Evolutionary conservation across 2,329 filamentous ascomycete species (phyloP), one percentile per base, ranked within the genome.

Genomic region (Fusarium sororula): DNA sequence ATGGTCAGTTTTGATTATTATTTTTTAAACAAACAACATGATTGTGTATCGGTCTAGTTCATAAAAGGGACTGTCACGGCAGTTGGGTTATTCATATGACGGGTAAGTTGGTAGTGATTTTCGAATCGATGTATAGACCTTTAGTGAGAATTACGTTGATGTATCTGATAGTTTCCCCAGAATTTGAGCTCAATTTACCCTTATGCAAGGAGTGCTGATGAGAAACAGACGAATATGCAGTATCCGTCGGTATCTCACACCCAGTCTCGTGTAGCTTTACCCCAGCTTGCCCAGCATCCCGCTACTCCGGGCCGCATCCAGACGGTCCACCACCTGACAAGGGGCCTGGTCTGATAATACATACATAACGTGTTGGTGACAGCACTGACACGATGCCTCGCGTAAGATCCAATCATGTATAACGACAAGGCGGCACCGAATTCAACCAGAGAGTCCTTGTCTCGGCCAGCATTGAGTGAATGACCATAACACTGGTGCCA

Each of bases 191-290:
- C 26, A 24, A 39, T 24, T 39, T 58, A 45, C 39, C 30, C 17
- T 20, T 20, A 35, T 39, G 41, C 26, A 39, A 47, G 41, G 26
- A 39, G n/a, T 7, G n/a, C 17, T 42, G 42, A 48, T 41, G 18
- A 63, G 32, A 59, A 48, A 35, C n/a, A 63, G 47, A 41, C 41
- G 60, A 63, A 63, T 24, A 17, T 48, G 61, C 42, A 60, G 37
- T 26, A 41, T 39, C 35, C 20, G 14, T 39, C 20, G 10, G 35
- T 17, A 39, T 41, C 42, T 48, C 37, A 39, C 28, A 28, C 41
- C 22, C 26, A 14, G 26, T 32, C 24, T 47, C n/a, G 20, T 59
- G 42, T 59, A 48, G 32, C 42, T 60, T 41, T 60, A 28, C 61
- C 37, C 42, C 61, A 50, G 54, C n/a, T 48, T 60, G n/a, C 55